Evolutionary conservation across 129 eudicot genomes (phyloP), one percentile per base, ranked within the genome.

Genomic region (Centrapalus pauciflorus): DNA sequence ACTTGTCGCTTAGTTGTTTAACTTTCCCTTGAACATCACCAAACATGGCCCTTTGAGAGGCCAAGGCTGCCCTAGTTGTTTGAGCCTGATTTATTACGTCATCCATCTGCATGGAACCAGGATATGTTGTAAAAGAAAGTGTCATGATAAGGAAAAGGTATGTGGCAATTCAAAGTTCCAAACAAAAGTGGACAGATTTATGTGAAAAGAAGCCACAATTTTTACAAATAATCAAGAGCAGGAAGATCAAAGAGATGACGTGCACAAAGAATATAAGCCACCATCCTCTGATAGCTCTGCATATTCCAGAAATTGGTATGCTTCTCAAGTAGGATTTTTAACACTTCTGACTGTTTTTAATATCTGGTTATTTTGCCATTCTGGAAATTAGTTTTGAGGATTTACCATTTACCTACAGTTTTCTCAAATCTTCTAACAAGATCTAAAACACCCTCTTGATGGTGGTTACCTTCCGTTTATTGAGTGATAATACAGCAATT

Each of bases 1-100:
- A 89, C 67, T 89, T 93, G 80, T 93, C 99, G 33, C 95, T 75
- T 40, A 93, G 85, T 65, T 66, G 84, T 80, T 93, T 93, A 75
- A 89, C 95, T 80, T 89, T 93, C 61, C 99, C 96, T 70, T 85
- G 92, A 74, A 89, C 95, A 72, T 86, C 95, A n/a, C 99, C 90
- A 74, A 93, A 93, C 80, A 89, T 73, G 64, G 86, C 84, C 72
- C 95, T 79, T 55, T 88, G 96, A 57, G 96, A 81, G 14, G 96
- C 87, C 70, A 92, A 77, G 23, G 80, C 89, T 16, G 89, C 76
- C 76, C 95, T 76, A 41, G 96, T 88, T 30, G 95, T 75, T 76
- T 88, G 96, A 63, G 95, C 99, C 70, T 93, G 99, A 74, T 69
- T 86, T 61, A 93, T 93, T 16, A 89, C 99, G 59, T 93, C 96